Evolutionary conservation across 768 basidiomycete genomes (phyloP).

Genomic region (Leccinum broughii): DNA sequence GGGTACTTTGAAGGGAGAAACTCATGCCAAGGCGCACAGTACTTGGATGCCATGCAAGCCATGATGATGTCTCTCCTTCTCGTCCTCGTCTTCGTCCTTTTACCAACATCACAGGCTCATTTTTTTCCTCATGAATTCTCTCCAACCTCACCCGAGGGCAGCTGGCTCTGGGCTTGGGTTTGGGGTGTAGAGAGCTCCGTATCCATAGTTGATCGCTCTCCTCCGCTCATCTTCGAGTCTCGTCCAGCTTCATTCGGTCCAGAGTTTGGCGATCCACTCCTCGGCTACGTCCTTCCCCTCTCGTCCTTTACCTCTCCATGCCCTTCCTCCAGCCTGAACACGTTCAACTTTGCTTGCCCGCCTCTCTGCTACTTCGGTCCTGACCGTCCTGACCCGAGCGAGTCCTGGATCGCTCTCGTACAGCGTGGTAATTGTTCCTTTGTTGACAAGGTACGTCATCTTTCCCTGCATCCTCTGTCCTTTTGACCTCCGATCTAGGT

Average conservation of each 20-base stretch:
- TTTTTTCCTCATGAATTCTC: conserved; percentile 41
- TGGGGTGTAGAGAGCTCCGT: conserved; percentile 72
- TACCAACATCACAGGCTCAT: background rate
- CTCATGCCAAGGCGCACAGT: background rate
- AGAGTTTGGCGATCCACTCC: conserved; percentile 63
- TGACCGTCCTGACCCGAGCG: conserved; percentile 56
- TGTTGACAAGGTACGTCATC: conserved; percentile 70
- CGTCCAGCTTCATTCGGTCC: conserved; percentile 76
- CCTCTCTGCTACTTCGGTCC: conserved; percentile 58
- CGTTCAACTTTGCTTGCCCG: conserved; percentile 64
- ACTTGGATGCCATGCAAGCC: background rate
- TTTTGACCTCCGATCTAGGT: conserved; percentile 27
- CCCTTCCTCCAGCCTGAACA: conserved; percentile 11
- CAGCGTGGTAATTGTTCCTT: conserved; percentile 91
- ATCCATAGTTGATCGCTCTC: conserved; percentile 74
- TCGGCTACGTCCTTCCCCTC: conserved; percentile 72
- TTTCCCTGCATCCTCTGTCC: conserved; percentile 23
- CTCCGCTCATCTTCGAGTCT: conserved; percentile 68
- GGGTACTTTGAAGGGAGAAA: background rate
- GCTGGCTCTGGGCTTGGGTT: conserved; percentile 63
- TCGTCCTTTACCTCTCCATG: conserved; percentile 65
- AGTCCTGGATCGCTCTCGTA: conserved; percentile 88
- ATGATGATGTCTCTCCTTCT: background rate
- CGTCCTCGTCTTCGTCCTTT: background rate
- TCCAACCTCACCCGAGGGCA: conserved; percentile 42